Evolutionary conservation across 352 stramenopile genomes (phyloP), one percentile per base, ranked within the genome.

Genomic region (Phytophthora pisi): DNA sequence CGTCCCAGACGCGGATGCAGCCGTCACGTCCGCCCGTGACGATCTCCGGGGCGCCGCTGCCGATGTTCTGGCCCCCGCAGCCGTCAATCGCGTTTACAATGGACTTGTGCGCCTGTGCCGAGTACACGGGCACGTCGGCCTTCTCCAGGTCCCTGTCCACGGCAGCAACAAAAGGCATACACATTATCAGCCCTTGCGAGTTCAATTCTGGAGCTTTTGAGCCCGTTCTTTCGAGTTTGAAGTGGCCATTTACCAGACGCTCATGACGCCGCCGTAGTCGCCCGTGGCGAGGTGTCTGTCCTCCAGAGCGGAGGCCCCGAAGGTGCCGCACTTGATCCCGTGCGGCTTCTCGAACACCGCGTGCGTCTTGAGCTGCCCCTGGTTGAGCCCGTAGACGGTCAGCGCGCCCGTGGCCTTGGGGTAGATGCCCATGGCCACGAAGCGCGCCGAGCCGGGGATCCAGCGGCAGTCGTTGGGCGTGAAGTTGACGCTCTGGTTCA

Each of bases 51-150:
- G 96, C 92, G 30, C 97, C 97, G 61, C 82, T 86, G 42, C 90
- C 84, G 28, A 97, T 84, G 46, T 94, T 86, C 52, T 96, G 84
- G 0, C 97, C 97, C 9, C 96, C 96, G 69, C 92, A 96, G 49
- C 96, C 97, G 71, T 99, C 97, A 38, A 99, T 97, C 0, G 84
- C 84, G 77, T 99, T 99, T 42, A 99, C 88, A 61, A 99, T 96
- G 30, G 84, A 90, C 40, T 82, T 89, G 82, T 99, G 96, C 7
- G 88, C 97, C 74, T 98, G 82, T 2, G 91, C 89, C 9, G 81
- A 89, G 67, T 95, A 98, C 28, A 98, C 75, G 0, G 92, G 83
- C 16, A 83, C 75, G 15, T 92, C 66, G 0, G 85, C 68, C 47
- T 79, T 86, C 64, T 98, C 92, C 4, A 98, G 67, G 57, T 98